phyloP scores from a whole-genome alignment of 2,329 filamentous ascomycete species.

The Raffaelea deltoideospora region DNA sequence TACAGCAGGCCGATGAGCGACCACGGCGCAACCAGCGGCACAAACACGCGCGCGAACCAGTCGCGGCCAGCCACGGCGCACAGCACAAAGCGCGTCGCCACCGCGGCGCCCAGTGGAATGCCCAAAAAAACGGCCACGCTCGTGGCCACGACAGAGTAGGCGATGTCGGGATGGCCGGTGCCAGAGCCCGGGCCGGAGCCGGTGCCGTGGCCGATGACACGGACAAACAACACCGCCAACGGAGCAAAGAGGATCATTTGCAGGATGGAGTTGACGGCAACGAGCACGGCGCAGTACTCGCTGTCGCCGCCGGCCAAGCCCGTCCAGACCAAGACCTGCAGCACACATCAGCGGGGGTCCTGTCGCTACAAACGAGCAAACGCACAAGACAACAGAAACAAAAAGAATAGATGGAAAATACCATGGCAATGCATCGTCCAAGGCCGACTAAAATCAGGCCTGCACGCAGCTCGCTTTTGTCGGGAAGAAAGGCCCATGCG shows the following conservation, averaged over 20 bases:
- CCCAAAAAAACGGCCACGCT: slow-evolving; percentile 76
- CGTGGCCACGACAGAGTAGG: slow-evolving; percentile 59
- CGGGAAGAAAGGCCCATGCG: slow-evolving; percentile 53
- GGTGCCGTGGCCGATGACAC: slow-evolving; percentile 42
- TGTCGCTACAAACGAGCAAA: not conserved
- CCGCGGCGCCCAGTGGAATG: slow-evolving; percentile 65
- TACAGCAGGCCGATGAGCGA: slow-evolving; percentile 74
- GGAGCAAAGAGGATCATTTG: slow-evolving; percentile 63
- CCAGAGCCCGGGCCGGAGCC: slow-evolving; percentile 20
- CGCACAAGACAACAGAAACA: not conserved
- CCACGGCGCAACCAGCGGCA: slow-evolving; percentile 55
- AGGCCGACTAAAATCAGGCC: slow-evolving; percentile 73
- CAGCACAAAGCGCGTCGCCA: slow-evolving; percentile 56
- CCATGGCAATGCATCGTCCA: slow-evolving; percentile 82
- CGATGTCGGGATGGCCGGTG: too few species aligned
- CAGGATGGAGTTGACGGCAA: slow-evolving; percentile 59
- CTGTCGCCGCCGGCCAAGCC: slow-evolving; percentile 52
- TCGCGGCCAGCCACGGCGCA: slow-evolving; percentile 34
- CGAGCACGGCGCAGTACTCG: slow-evolving; percentile 73
- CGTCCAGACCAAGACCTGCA: slow-evolving; percentile 52
- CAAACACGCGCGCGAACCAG: slow-evolving; percentile 54
- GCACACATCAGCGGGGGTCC: not conserved
- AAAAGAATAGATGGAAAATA: slow-evolving; percentile 15
- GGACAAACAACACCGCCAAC: slow-evolving; percentile 53
- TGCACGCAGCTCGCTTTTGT: slow-evolving; percentile 39